phyloP scores from a whole-genome alignment of 148 eudicot species.

The Oxyria digyna region DNA sequence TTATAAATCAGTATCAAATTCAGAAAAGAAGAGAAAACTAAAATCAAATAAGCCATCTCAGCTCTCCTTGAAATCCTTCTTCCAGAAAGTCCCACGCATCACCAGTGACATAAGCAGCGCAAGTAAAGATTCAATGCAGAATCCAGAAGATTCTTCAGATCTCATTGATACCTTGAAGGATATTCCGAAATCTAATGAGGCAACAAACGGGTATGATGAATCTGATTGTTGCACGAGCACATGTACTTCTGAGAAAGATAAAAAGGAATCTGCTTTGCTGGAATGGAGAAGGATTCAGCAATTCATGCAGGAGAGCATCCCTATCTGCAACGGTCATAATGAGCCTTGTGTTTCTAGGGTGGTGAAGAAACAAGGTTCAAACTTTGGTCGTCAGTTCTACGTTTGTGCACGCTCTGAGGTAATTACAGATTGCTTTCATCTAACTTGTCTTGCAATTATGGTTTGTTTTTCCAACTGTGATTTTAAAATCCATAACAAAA shows the following conservation, averaged over 20 bases:
- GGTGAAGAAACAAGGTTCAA: slow-evolving; percentile 84
- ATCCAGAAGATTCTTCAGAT: slow-evolving; percentile 19
- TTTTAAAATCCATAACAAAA: not conserved
- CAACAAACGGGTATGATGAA: slow-evolving; percentile 11
- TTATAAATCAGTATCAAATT: slow-evolving; percentile 15
- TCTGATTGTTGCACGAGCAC: slow-evolving; percentile 11
- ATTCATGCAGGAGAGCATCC: slow-evolving; percentile 81
- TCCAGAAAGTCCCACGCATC: slow-evolving; percentile 31
- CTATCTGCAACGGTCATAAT: slow-evolving; percentile 79
- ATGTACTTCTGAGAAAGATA: slow-evolving; percentile 23
- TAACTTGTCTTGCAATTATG: not conserved
- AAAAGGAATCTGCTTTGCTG: slow-evolving; percentile 40
- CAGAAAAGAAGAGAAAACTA: slow-evolving; percentile 43
- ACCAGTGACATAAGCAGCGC: slow-evolving; percentile 11
- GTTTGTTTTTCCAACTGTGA: not conserved
- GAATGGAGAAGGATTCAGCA: slow-evolving; percentile 97
- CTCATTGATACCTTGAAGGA: slow-evolving; percentile 11
- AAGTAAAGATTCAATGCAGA: slow-evolving; percentile 15
- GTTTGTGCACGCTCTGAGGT: slow-evolving; percentile 98
- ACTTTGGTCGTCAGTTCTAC: slow-evolving; percentile 77
- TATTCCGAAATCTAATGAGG: slow-evolving; percentile 13
- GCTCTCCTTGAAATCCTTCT: slow-evolving; percentile 76
- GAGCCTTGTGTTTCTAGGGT: slow-evolving; percentile 85
- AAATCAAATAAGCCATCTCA: slow-evolving; percentile 59
- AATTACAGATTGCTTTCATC: slow-evolving; percentile 2